These are phyloP conservation scores for Ophiocordyceps sinensis DNA, from an alignment of 2,329 filamentous ascomycete genomes.

Conservation along the genomic window DNA sequence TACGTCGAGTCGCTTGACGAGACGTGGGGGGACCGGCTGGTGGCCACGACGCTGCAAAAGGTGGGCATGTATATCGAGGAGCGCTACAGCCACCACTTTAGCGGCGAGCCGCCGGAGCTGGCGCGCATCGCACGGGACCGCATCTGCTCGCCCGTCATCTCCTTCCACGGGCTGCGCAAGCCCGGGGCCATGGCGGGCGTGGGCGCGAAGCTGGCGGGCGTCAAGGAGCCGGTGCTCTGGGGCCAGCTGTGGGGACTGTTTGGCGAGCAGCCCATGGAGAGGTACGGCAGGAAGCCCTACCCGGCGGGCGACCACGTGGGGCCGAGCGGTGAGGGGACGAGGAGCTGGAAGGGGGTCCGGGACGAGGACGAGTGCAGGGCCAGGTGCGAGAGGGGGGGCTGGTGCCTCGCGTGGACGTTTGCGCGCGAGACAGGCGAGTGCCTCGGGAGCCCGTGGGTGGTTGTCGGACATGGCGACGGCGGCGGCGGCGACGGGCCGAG, in stretches of 20 bases:
- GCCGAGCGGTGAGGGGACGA: constrained; percentile 27
- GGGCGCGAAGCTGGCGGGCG: constrained; percentile 24
- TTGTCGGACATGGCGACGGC: constrained; percentile 21
- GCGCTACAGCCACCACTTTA: constrained; percentile 37
- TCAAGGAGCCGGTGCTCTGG: constrained; percentile 30
- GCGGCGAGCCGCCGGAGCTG: constrained; percentile 34
- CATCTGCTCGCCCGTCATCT: constrained; percentile 38
- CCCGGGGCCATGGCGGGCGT: constrained; percentile 29
- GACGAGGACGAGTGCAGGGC: constrained; percentile 27
- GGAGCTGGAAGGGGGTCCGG: constrained; percentile 19
- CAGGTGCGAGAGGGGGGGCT: constrained; percentile 22
- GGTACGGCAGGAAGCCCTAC: constrained; percentile 15
- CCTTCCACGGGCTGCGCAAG: constrained; percentile 35
- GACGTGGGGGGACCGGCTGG: constrained; percentile 38
- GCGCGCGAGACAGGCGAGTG: constrained; percentile 24
- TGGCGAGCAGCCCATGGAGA: constrained; percentile 22
- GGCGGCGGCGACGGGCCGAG: constrained; percentile 9
- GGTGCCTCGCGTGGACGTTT: constrained; percentile 39
- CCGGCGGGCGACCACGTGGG: constrained; percentile 34
- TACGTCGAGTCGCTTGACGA: constrained; percentile 34
- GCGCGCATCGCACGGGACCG: constrained; percentile 34
- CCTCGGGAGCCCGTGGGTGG: constrained; percentile 33
- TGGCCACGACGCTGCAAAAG: constrained; percentile 37
- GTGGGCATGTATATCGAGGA: constrained; percentile 41
- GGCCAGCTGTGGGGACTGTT: constrained; percentile 35